Evolutionary conservation across 139 green algal species (phyloP).

Genomic region (Tetradesmus obliquus): DNA sequence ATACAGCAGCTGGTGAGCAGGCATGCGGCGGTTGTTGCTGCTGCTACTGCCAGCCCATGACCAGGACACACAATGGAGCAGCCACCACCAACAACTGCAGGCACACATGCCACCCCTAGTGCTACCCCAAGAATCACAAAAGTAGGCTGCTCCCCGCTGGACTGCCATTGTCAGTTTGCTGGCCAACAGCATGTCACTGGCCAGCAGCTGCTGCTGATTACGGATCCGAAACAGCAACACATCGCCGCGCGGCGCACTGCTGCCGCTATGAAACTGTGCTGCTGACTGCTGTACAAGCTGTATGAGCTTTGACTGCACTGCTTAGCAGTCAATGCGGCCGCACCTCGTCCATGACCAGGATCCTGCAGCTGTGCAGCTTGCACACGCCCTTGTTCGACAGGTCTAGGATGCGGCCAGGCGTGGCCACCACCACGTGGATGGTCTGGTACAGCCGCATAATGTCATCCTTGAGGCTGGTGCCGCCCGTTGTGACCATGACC

Average conservation of each 20-base stretch:
- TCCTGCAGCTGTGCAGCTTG: slow-evolving; percentile 88
- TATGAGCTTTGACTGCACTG: neutral
- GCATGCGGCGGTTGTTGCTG: neutral
- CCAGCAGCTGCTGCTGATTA: neutral
- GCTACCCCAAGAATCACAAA: neutral
- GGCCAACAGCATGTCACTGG: neutral
- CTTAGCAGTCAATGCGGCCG: neutral
- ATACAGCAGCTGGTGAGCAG: neutral
- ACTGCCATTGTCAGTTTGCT: neutral
- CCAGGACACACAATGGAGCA: neutral
- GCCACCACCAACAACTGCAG: neutral
- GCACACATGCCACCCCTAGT: neutral
- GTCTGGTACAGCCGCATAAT: slow-evolving; percentile 97
- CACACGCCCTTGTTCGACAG: slow-evolving; percentile 95
- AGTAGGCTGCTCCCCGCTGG: neutral
- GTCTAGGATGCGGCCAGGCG: slow-evolving; percentile 97
- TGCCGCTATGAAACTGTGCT: neutral
- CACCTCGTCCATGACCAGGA: slow-evolving; percentile 99
- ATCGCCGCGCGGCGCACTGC: neutral
- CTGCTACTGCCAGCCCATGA: too few relatives aligned
- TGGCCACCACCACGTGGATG: slow-evolving; percentile 96
- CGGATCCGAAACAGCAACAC: neutral
- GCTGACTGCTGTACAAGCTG: neutral
- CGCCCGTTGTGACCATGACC: slow-evolving; percentile 97
- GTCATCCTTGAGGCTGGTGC: slow-evolving; percentile 97